A percentile compares a stretch with the other conserved stretches of the same genome.
These are phyloP conservation scores for Pisolithus orientalis DNA, from an alignment of 768 basidiomycete genomes.

Conservation along the genomic window DNA sequence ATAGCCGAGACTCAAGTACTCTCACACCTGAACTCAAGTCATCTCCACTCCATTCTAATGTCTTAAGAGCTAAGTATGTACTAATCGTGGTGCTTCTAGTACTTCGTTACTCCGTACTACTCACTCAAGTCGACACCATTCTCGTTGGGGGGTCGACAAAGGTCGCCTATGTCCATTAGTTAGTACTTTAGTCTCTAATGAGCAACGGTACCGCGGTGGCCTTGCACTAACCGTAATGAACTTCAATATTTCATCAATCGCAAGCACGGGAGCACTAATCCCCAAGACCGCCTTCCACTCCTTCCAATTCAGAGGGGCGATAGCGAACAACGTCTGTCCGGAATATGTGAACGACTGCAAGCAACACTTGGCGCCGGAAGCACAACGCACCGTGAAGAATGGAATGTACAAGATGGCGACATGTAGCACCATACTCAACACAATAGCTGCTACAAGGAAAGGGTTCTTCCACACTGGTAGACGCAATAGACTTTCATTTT, in stretches of 20 bases:
- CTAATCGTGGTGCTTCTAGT: too few relatives aligned
- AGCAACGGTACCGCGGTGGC: background rate
- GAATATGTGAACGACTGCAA: background rate
- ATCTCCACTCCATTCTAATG: too few relatives aligned
- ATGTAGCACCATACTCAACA: constrained; percentile 89
- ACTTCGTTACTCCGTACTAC: background rate
- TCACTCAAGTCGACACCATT: constrained; percentile 37
- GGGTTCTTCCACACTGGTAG: constrained; percentile 94
- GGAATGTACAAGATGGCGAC: constrained; percentile 95
- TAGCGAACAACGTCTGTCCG: constrained; percentile 73
- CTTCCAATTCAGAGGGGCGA: constrained; percentile 86
- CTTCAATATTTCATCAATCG: constrained; percentile 90
- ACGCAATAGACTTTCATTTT: constrained; percentile 88
- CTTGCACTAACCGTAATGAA: constrained; percentile 58
- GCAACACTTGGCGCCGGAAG: background rate
- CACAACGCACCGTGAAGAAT: constrained; percentile 76
- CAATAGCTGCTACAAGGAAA: constrained; percentile 84
- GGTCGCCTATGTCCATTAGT: constrained; percentile 35
- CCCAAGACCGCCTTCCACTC: constrained; percentile 94
- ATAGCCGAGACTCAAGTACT: background rate
- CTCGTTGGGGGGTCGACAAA: constrained; percentile 53
- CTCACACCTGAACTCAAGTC: too few relatives aligned
- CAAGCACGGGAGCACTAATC: constrained; percentile 80
- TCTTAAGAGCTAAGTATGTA: too few relatives aligned
- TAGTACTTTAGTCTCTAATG: background rate